Percentiles rank a stretch among this genome's conserved stretches.
Conservation (phyloP, 768 basidiomycete genomes). For the Lactarius pseudohatsudake region DNA sequence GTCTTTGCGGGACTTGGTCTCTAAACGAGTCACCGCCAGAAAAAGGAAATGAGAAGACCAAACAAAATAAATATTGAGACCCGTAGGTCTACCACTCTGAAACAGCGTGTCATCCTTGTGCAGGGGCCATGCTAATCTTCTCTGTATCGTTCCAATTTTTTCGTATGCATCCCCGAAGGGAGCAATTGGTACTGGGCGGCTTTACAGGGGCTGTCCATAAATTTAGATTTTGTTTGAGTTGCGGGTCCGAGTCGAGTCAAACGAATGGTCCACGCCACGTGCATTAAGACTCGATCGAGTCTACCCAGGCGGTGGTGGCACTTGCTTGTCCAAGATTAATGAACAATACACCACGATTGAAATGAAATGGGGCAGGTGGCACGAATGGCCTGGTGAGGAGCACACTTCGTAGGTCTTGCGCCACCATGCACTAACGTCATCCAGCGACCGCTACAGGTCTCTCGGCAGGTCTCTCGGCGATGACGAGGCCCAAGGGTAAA, state of each 20-base stretch:
- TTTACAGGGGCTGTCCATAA: neutral
- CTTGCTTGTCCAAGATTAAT: neutral
- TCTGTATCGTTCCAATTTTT: constrained; percentile 99
- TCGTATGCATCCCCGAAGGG: constrained; percentile 94
- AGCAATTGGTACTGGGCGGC: constrained; percentile 12
- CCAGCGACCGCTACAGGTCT: neutral
- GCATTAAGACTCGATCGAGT: neutral
- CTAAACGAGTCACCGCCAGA: neutral
- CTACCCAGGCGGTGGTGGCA: neutral
- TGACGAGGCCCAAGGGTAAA: neutral
- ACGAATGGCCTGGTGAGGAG: neutral
- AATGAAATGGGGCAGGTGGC: neutral
- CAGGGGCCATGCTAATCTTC: constrained; percentile 99
- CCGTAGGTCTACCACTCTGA: constrained; percentile 77
- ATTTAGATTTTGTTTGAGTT: neutral
- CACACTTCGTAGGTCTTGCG: neutral
- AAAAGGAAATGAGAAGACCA: neutral
- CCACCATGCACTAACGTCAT: neutral
- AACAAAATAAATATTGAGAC: constrained; percentile 43
- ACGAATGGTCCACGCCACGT: too few relatives aligned
- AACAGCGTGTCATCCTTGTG: constrained; percentile 99
- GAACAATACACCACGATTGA: neutral
- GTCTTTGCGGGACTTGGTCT: too few relatives aligned
- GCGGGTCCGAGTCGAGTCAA: neutral
- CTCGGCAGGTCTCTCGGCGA: neutral